Conservation (phyloP, 2,329 filamentous ascomycete genomes). For the Talaromyces pinophilus region DNA sequence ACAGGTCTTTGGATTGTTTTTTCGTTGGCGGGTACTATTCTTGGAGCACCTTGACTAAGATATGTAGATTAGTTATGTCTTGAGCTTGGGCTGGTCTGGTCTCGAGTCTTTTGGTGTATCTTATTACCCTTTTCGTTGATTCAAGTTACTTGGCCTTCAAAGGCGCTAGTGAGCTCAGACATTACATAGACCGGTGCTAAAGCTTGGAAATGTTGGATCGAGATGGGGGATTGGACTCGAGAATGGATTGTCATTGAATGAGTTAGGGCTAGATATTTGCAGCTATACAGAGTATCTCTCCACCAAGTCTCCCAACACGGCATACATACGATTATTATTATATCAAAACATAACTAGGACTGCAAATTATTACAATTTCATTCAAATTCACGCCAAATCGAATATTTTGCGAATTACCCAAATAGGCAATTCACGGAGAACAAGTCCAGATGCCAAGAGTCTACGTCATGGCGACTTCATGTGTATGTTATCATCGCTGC, state of each 20-base stretch:
- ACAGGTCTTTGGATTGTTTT: background rate
- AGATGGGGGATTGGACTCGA: too few relatives aligned
- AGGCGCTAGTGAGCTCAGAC: too few relatives aligned
- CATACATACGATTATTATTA: background rate
- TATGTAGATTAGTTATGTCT: background rate
- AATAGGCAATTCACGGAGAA: background rate
- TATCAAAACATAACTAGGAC: background rate
- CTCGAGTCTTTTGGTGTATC: background rate
- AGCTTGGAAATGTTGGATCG: too few relatives aligned
- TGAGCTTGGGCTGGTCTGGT: background rate
- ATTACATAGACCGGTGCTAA: too few relatives aligned
- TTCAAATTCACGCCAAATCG: background rate
- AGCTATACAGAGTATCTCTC: background rate
- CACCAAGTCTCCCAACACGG: background rate
- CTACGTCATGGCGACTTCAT: slow-evolving; percentile 7
- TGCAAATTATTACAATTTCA: background rate
- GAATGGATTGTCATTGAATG: background rate
- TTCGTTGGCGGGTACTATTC: background rate
- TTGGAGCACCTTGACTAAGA: background rate
- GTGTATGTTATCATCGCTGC: background rate
- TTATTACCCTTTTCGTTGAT: background rate
- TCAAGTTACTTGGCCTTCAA: background rate
- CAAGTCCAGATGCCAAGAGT: background rate
- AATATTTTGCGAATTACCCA: background rate
- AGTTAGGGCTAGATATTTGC: background rate